A percentile compares a stretch with the other conserved stretches of the same genome.
Evolutionary conservation across 495 filamentous ascomycete species (phyloP).

Genomic region (Lasiosphaeria ovina): DNA sequence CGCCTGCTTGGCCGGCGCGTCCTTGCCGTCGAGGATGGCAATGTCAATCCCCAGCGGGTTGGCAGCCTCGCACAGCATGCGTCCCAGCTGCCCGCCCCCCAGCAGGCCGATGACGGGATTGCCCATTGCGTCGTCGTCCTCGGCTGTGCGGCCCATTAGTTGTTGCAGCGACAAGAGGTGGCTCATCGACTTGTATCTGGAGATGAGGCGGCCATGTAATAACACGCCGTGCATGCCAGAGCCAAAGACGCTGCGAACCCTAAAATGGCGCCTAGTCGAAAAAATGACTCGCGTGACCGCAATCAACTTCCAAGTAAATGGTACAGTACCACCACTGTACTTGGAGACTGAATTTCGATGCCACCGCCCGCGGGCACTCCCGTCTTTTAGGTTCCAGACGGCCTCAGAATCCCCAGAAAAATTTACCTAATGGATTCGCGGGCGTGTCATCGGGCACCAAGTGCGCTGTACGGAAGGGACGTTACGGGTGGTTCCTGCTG

Average conservation of each 20-base stretch:
- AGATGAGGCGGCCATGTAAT: conserved; percentile 11
- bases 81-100: conserved; percentile 75
- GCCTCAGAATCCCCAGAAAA: no score
- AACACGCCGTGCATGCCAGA: conserved; percentile 14
- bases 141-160: conserved; percentile 9
- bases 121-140: conserved; percentile 20
- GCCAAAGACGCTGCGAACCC: neutral
- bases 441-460: no score
- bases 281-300: conserved; percentile 13
- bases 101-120: conserved; percentile 44
- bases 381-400: no score
- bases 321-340: neutral
- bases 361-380: conserved; percentile 2
- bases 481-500: no score
- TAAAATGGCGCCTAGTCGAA: neutral
- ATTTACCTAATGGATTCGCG: no score
- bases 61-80: conserved; percentile 93
- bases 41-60: conserved; percentile 81
- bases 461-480: no score
- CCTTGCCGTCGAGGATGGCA: conserved; percentile 73
- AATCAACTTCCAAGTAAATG: no score
- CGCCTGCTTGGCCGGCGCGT: conserved; percentile 88
- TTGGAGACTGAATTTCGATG: conserved; percentile 17
- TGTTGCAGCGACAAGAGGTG: conserved; percentile 16
- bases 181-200: conserved; percentile 19